phyloP scores from a whole-genome alignment of 306 rosid species.

The Quercus dentata region DNA sequence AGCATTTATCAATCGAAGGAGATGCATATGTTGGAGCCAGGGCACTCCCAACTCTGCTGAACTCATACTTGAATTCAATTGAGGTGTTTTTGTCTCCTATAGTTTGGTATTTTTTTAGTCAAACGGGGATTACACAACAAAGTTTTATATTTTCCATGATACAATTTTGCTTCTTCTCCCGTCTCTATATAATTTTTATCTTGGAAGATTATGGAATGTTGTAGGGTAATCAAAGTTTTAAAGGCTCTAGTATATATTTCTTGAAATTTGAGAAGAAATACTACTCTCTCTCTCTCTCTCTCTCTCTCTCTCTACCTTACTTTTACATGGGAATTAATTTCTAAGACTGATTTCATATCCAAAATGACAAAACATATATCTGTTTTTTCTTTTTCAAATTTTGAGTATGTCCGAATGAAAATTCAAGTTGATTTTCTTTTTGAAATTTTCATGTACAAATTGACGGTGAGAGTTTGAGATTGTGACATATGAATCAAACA shows the following conservation, averaged over 20 bases:
- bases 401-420: not conserved
- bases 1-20: conserved; percentile 62
- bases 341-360: not conserved
- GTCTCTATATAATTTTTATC: no score
- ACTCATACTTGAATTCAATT: conserved; percentile 51
- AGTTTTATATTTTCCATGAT: no score
- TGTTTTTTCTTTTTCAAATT: not conserved
- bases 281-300: not conserved
- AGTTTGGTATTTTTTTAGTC: no score
- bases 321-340: not conserved
- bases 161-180: no score
- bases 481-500: not conserved
- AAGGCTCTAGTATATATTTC: no score
- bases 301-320: not conserved
- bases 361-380: not conserved
- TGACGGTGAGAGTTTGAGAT: not conserved
- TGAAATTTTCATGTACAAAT: no score
- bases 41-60: conserved; percentile 74
- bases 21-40: conserved; percentile 80
- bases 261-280: no score
- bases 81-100: conserved; percentile 45
- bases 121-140: no score
- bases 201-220: no score
- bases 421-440: not conserved
- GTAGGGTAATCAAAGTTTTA: no score